A percentile compares a stretch with the other conserved stretches of the same genome.
These are phyloP conservation scores for Lichtheimia ramosa DNA, from an alignment of 371 early-diverging fungal genomes.

Conservation along the genomic window DNA sequence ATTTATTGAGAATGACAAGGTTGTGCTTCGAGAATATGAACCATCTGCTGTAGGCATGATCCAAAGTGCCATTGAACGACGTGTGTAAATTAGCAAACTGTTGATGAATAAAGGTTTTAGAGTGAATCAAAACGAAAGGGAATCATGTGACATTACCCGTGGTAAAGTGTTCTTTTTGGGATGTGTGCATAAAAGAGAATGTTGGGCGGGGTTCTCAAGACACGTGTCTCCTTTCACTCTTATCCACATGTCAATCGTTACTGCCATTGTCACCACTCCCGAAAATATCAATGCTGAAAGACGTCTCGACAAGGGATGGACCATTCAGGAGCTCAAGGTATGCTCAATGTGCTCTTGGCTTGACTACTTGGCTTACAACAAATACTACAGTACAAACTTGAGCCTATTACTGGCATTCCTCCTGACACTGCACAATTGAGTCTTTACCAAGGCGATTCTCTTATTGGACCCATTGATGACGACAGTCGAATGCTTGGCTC, in stretches of 20 bases:
- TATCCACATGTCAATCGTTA: conserved; percentile 60
- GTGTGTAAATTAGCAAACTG: conserved; percentile 19
- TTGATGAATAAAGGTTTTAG: neutral
- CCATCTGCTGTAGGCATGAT: conserved; percentile 58
- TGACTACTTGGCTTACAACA: neutral
- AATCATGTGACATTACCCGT: too few species aligned
- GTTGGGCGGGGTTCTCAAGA: neutral
- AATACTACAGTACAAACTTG: conserved; percentile 70
- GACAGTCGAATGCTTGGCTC: conserved; percentile 79
- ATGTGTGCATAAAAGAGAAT: neutral
- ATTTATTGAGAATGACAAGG: conserved; percentile 35
- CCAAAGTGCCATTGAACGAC: conserved; percentile 57
- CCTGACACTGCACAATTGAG: conserved; percentile 63
- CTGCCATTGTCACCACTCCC: conserved; percentile 66
- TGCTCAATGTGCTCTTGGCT: neutral
- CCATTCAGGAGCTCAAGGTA: conserved; percentile 76
- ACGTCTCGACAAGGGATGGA: conserved; percentile 75
- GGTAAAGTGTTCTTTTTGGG: neutral
- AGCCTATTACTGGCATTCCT: conserved; percentile 92
- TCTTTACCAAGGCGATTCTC: conserved; percentile 59
- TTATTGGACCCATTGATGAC: conserved; percentile 66
- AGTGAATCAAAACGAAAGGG: neutral
- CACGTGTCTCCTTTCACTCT: neutral
- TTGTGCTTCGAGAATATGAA: conserved; percentile 56
- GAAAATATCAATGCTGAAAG: conserved; percentile 76